A percentile compares a stretch with the other conserved stretches of the same genome.
phyloP scores from a whole-genome alignment of 2,329 filamentous ascomycete genomes.

The Talaromyces sp. region DNA sequence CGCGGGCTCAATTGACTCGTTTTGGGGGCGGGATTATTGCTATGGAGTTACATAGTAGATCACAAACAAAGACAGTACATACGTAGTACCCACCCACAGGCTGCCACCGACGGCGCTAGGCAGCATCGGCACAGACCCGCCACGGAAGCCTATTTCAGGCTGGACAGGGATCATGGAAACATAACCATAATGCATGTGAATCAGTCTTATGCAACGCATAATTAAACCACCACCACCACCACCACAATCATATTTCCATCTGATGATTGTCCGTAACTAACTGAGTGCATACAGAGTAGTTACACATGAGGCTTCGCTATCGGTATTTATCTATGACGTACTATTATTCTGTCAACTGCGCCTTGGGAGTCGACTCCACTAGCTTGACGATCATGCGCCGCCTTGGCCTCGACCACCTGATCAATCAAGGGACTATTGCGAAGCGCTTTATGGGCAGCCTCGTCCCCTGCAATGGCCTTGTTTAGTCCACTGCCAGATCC shows the following conservation, averaged over 20 bases:
- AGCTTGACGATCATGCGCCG: constrained; percentile 15
- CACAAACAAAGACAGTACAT: background rate
- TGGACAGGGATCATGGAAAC: background rate
- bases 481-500: constrained; percentile 43
- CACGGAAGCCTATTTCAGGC: constrained; percentile 2
- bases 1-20: background rate
- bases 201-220: background rate
- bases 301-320: no score
- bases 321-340: no score
- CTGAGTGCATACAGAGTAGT: no score
- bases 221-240: no score
- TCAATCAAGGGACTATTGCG: constrained; percentile 35
- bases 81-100: background rate
- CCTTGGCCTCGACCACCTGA: constrained; percentile 34
- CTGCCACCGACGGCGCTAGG: background rate
- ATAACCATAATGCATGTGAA: background rate
- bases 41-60: no score
- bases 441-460: constrained; percentile 41
- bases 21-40: no score
- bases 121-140: constrained; percentile 1
- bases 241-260: background rate
- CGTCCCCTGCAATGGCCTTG: constrained; percentile 42
- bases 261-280: background rate
- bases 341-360: background rate
- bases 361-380: background rate